Conservation (phyloP, 2,329 filamentous ascomycete genomes). For the Sclerotinia subarctica region DNA sequence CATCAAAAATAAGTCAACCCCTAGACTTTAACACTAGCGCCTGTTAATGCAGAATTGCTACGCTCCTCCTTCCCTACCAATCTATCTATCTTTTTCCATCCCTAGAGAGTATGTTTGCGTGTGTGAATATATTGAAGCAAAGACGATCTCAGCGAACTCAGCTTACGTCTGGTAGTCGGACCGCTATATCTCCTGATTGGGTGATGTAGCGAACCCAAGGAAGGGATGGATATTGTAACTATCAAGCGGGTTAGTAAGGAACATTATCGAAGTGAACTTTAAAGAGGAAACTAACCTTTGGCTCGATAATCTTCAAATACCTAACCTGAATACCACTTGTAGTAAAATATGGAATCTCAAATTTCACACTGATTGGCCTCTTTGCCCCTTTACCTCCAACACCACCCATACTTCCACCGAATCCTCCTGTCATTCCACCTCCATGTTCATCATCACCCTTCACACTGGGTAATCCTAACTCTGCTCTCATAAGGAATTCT, state of each 20-base stretch:
- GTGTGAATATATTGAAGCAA: not conserved
- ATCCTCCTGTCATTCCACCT: constrained; percentile 95
- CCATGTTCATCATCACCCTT: constrained; percentile 93
- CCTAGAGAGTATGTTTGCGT: not conserved
- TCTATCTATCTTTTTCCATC: constrained; percentile 17
- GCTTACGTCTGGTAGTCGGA: constrained; percentile 74
- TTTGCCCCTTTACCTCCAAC: constrained; percentile 84
- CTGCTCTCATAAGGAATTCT: constrained; percentile 97
- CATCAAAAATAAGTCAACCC: constrained; percentile 8
- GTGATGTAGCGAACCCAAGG: constrained; percentile 99
- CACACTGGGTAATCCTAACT: constrained; percentile 89
- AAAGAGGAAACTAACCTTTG: constrained; percentile 67
- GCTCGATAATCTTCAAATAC: constrained; percentile 98
- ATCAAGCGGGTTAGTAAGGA: constrained; percentile 21
- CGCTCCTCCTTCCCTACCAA: constrained; percentile 9
- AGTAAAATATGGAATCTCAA: constrained; percentile 99
- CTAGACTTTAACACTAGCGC: constrained; percentile 11
- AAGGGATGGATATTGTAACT: constrained; percentile 96
- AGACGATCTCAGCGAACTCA: not conserved
- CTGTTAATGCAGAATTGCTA: constrained; percentile 14
- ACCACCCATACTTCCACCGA: constrained; percentile 95
- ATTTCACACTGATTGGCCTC: constrained; percentile 97
- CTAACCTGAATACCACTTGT: constrained; percentile 97
- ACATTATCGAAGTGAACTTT: not conserved
- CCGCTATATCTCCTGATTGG: constrained; percentile 94